Percentiles rank a stretch among this genome's conserved stretches.
Conservation (phyloP, 2,329 filamentous ascomycete genomes). For the Phyllosticta citriasiana region DNA sequence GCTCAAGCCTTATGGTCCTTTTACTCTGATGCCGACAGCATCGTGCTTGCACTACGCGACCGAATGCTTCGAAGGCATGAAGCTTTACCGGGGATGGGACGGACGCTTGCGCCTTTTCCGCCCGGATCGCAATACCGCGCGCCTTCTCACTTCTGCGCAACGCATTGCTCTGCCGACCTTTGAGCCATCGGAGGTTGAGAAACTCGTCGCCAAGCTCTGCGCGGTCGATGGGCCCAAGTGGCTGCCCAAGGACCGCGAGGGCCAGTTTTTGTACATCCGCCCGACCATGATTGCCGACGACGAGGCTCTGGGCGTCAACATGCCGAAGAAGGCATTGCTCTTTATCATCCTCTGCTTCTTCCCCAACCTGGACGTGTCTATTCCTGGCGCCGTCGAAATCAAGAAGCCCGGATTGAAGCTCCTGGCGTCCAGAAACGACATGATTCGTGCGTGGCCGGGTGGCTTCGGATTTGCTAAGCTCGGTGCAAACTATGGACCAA, state of each 20-base stretch:
- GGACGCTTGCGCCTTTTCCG: slow-evolving; percentile 68
- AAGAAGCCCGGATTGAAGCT: slow-evolving; percentile 46
- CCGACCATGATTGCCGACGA: slow-evolving; percentile 81
- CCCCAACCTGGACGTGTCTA: slow-evolving; percentile 31
- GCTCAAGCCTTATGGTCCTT: slow-evolving; percentile 65
- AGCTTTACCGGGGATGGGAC: slow-evolving; percentile 59
- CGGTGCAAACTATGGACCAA: slow-evolving; percentile 87
- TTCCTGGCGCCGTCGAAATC: slow-evolving; percentile 16
- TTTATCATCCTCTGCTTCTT: slow-evolving; percentile 59
- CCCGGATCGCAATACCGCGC: slow-evolving; percentile 60
- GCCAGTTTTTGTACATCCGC: slow-evolving; percentile 71
- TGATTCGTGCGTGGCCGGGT: slow-evolving; percentile 84
- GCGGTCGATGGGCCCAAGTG: slow-evolving; percentile 66
- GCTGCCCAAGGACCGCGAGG: slow-evolving; percentile 60
- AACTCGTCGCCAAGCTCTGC: slow-evolving; percentile 62
- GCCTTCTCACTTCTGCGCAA: slow-evolving; percentile 45
- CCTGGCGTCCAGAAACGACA: slow-evolving; percentile 69
- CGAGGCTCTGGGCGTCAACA: slow-evolving; percentile 67
- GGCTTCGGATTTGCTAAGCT: slow-evolving; percentile 90
- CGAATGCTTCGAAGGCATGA: slow-evolving; percentile 82
- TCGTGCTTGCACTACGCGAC: slow-evolving; percentile 81
- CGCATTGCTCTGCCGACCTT: slow-evolving; percentile 70
- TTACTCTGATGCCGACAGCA: slow-evolving; percentile 71
- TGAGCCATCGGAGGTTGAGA: slow-evolving; percentile 59
- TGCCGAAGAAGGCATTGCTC: slow-evolving; percentile 74